These are phyloP conservation scores for Fusarium sp. DNA, from an alignment of 2,329 filamentous ascomycete species.

Conservation along the genomic window DNA sequence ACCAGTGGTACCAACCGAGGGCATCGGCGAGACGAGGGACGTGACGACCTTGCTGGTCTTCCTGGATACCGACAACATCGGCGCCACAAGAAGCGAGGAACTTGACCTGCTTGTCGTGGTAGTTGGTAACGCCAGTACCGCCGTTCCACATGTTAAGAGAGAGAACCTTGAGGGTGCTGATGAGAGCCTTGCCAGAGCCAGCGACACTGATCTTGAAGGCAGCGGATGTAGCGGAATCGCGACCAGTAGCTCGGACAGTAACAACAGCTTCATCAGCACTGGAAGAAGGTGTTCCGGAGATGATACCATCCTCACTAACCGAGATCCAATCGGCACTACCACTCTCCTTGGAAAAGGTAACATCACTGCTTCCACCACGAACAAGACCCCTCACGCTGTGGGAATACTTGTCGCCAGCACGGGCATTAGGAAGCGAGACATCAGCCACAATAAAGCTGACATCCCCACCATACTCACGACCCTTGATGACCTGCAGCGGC, in stretches of 20 bases:
- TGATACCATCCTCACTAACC: constrained; percentile 48
- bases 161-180: constrained; percentile 51
- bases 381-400: constrained; percentile 51
- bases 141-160: constrained; percentile 56
- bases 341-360: constrained; percentile 46
- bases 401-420: constrained; percentile 49
- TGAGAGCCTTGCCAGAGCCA: constrained; percentile 43
- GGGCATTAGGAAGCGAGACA: constrained; percentile 52
- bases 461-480: constrained; percentile 29
- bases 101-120: constrained; percentile 54
- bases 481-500: constrained; percentile 48
- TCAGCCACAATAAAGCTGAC: constrained; percentile 47
- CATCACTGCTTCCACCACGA: constrained; percentile 38
- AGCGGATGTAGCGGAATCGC: constrained; percentile 43
- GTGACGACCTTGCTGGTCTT: constrained; percentile 47
- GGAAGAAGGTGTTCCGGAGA: constrained; percentile 51
- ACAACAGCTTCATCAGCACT: constrained; percentile 36
- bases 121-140: constrained; percentile 51
- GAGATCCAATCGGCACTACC: constrained; percentile 49
- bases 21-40: constrained; percentile 51
- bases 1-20: constrained; percentile 54
- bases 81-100: constrained; percentile 49
- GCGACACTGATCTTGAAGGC: constrained; percentile 50
- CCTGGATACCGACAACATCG: constrained; percentile 55
- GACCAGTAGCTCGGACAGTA: constrained; percentile 46